Evolutionary conservation across 2,329 filamentous ascomycete species (phyloP).

Genomic region (Graphilbum fragrans): DNA sequence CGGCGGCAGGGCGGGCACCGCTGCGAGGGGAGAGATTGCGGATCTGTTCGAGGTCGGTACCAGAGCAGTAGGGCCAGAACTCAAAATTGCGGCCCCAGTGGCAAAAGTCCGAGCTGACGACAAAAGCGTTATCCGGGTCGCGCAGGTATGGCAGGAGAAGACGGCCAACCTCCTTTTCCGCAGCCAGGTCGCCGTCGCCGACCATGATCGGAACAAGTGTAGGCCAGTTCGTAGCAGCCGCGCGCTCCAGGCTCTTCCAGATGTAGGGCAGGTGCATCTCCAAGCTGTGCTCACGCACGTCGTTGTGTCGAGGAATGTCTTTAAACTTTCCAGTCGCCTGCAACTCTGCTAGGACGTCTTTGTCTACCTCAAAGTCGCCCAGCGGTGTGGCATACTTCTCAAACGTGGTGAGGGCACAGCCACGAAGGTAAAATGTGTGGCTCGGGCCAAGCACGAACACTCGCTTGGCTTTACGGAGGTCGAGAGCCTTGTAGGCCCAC

Average conservation of each 20-base stretch:
- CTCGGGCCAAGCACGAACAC: conserved; percentile 90
- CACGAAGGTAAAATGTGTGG: conserved; percentile 70
- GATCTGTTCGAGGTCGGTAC: conserved; percentile 27
- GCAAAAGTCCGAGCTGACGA: conserved; percentile 92
- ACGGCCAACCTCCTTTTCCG: conserved; percentile 57
- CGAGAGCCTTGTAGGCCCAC: conserved; percentile 85
- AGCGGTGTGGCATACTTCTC: conserved; percentile 62
- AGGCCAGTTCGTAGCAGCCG: conserved; percentile 46
- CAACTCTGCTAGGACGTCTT: conserved; percentile 37
- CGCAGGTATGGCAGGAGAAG: conserved; percentile 68
- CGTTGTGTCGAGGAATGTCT: conserved; percentile 51
- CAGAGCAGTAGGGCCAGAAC: conserved; percentile 66
- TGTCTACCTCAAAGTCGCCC: conserved; percentile 57
- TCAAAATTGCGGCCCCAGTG: conserved; percentile 83
- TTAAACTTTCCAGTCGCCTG: conserved; percentile 41
- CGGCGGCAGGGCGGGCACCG: conserved; percentile 19
- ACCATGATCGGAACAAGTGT: conserved; percentile 76
- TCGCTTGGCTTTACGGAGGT: conserved; percentile 70
- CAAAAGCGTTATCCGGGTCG: conserved; percentile 66
- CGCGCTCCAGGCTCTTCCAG: conserved; percentile 56
- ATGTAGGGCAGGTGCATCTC: conserved; percentile 97
- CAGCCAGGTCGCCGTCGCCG: conserved; percentile 53
- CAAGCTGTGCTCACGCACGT: conserved; percentile 80
- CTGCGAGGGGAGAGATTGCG: conserved; percentile 21
- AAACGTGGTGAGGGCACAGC: conserved; percentile 65